Percentiles rank a stretch among this genome's conserved stretches.
These are phyloP conservation scores for Suillus hirtellus DNA, from an alignment of 768 basidiomycete species.

Conservation along the genomic window DNA sequence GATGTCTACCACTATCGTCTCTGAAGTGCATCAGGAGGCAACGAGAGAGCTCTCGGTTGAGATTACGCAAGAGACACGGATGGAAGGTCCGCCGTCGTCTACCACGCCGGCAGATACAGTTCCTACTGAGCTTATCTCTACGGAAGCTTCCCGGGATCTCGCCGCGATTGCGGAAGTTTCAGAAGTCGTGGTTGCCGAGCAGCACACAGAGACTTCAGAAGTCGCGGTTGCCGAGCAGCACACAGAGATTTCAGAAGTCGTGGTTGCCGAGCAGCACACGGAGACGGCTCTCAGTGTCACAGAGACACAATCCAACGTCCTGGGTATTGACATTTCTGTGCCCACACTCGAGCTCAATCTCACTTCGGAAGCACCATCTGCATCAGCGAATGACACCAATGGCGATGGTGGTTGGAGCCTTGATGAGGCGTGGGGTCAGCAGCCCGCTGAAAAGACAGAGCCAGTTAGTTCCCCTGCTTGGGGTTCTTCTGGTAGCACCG, in stretches of 20 bases:
- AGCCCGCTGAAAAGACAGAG: background rate
- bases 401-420: slow-evolving; percentile 10
- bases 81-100: slow-evolving; percentile 4
- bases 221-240: slow-evolving; percentile 9
- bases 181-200: slow-evolving; percentile 12
- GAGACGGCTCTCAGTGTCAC: slow-evolving; percentile 13
- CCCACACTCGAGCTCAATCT: background rate
- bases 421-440: background rate
- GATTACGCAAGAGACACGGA: slow-evolving; percentile 12
- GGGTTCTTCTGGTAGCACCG: slow-evolving; percentile 1
- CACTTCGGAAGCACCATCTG: background rate
- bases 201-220: slow-evolving; percentile 14
- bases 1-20: background rate
- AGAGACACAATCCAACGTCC: slow-evolving; percentile 9
- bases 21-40: slow-evolving; percentile 4
- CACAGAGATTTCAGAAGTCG: slow-evolving; percentile 12
- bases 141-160: slow-evolving; percentile 10
- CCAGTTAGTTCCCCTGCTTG: background rate
- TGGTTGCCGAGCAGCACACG: slow-evolving; percentile 7
- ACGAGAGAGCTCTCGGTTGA: slow-evolving; percentile 18
- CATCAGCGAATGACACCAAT: background rate
- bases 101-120: slow-evolving; percentile 30
- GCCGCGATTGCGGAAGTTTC: background rate
- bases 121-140: slow-evolving; percentile 23
- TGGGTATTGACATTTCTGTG: slow-evolving; percentile 8